A percentile compares a stretch with the other conserved stretches of the same genome.
Evolutionary conservation across 2,329 filamentous ascomycete genomes (phyloP).

Genomic region (Bretziella fagacearum): DNA sequence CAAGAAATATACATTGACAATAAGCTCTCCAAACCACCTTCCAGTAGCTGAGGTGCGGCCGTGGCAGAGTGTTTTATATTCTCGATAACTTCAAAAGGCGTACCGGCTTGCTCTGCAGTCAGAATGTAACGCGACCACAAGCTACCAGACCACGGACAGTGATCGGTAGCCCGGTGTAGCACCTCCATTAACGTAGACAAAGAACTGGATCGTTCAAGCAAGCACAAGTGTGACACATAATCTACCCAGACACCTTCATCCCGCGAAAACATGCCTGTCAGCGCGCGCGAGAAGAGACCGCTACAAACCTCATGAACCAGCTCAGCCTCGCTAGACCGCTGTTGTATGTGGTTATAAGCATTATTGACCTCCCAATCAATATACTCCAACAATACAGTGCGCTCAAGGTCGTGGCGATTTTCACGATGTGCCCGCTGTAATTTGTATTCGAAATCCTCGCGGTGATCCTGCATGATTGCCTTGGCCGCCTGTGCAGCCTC

Average conservation of each 20-base stretch:
- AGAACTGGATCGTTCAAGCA: conserved; percentile 25
- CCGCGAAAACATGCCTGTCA: conserved; percentile 50
- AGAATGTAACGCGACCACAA: conserved; percentile 85
- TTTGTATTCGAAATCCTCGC: conserved; percentile 52
- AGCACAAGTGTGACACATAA: conserved; percentile 58
- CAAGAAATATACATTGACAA: conserved; percentile 85
- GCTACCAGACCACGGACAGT: conserved; percentile 83
- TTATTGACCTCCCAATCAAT: conserved; percentile 67
- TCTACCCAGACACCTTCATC: conserved; percentile 70
- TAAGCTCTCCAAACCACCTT: conserved; percentile 71
- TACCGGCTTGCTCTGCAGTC: conserved; percentile 60
- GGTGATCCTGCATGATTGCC: conserved; percentile 37
- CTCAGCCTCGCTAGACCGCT: conserved; percentile 29
- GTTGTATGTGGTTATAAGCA: conserved; percentile 27
- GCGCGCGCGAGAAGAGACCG: conserved; percentile 63
- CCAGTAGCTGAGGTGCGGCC: conserved; percentile 66
- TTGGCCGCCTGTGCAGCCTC: conserved; percentile 47
- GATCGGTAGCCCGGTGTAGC: conserved; percentile 64
- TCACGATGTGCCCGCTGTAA: conserved; percentile 41
- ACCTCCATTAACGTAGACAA: conserved; percentile 37
- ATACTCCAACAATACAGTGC: conserved; percentile 44
- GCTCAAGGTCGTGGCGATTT: conserved; percentile 38
- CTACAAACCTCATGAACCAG: conserved; percentile 35
- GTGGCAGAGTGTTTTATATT: conserved; percentile 86
- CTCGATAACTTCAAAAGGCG: conserved; percentile 66